Base-by-base conservation (phyloP, 257 asterid species). In the Verbena officinalis region DNA sequence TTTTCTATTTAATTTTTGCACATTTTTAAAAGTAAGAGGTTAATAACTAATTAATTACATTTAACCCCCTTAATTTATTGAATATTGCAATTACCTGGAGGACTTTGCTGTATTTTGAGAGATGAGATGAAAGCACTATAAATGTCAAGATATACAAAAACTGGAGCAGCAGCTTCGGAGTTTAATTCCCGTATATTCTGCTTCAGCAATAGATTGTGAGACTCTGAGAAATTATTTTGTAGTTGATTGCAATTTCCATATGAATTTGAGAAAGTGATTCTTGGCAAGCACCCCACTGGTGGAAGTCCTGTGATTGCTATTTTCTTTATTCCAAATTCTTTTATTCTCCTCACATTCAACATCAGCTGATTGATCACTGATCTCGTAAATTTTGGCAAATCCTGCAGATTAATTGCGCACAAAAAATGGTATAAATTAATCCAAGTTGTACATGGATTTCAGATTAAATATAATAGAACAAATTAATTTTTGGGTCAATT, bases 241-340 rank as follows among this genome's bases (percentile, higher is more conserved):
- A 14, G 10, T 43, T 67, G 69, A 22, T 69, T 73, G 83, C 96
- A 88, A 16, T 62, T 71, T 53, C 54, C 13, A 51, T 64, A 48
- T 2, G 80, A 67, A 59, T 11, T 17, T 36, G 73, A 23, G 15
- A 67, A 54, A 0, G 86, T 75, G 10, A 50, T 63, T 42, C 43
- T 48, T 12, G 95, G 95, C 64, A 84, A 68, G 55, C 95, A 89
- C 0, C 96, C 96, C 0, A 84, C 3, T 1, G 96, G 90, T 42
- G 54, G 73, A 60, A 89, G 31, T 10, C 86, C 73, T 3, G 87
- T 81, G 40, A 89, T 59, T 4, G 59, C 75, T 48, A 89, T 64
- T 73, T 79, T 89, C 46, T 40, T 61, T 4, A 80, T 79, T 36
- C 95, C 95, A 56, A 84, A 50, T 1, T 73, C 77, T 27, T 80